Evolutionary conservation across 352 stramenopile species (phyloP), one percentile per base, ranked within the genome.

Genomic region (Phytopythium sindhum): DNA sequence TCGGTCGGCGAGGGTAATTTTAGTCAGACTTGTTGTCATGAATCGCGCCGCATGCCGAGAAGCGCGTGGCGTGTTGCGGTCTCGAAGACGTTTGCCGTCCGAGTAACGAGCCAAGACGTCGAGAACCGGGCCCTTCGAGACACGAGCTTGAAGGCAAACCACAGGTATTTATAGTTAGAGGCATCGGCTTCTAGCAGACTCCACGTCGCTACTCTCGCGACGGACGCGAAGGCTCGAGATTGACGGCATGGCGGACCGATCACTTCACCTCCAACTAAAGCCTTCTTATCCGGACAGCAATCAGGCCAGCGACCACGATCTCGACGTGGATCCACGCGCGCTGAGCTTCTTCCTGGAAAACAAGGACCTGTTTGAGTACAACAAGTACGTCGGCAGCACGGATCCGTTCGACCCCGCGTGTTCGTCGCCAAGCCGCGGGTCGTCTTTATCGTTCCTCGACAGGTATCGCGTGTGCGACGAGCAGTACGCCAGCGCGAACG

Each of bases 301-400:
- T 11, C 15, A 21, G 48, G 19, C 6, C 26, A 21, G n/a, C n/a
- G 23, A 28, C n/a, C 23, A 9, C 11, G 12, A 42, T n/a, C 23
- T 68, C 69, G 42, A 45, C 2, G 31, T 26, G 19, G 52, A 45
- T 23, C 21, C 31, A 19, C 52, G 26, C 23, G 64, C 72, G 33
- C 60, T 37, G 17, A 48, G 60, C 19, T 90, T 94, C 72, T 91
- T 92, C 52, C 51, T 73, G 28, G 63, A 68, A 53, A 65, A 90
- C 69, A 80, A 84, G 55, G 69, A 89, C 3, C 61, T 92, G 42
- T 92, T 91, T 53, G 73, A 89, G 54, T 94, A 86, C 51, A 73
- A 88, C 19, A 78, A 75, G 61, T 78, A 78, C 37, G 65, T 89
- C 26, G 73, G 77, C 5, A 53, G 55, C 26, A 39, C 65, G 11